Conservation (phyloP, 495 filamentous ascomycete genomes). For the Penicillium lagena region DNA sequence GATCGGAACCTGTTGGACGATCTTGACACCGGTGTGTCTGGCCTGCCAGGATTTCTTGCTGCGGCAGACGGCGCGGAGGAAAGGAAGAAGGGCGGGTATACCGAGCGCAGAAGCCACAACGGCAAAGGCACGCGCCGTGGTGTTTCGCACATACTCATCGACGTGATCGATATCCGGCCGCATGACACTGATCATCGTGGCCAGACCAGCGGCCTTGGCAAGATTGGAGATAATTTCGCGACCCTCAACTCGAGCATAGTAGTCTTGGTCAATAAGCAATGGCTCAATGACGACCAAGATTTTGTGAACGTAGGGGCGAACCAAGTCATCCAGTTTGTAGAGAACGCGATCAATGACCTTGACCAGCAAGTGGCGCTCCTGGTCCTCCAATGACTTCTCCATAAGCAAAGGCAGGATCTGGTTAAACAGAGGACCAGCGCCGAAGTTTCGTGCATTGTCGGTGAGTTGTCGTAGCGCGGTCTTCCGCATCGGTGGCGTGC, state of each 20-base stretch:
- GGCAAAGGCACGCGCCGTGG: slow-evolving; percentile 93
- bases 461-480: slow-evolving; percentile 97
- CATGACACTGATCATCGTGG: slow-evolving; percentile 99
- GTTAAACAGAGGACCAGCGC: slow-evolving; percentile 91
- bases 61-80: slow-evolving; percentile 89
- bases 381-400: slow-evolving; percentile 97
- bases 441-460: slow-evolving; percentile 95
- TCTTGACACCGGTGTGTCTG: slow-evolving; percentile 98
- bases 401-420: slow-evolving; percentile 96
- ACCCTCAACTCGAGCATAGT: slow-evolving; percentile 97
- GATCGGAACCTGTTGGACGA: slow-evolving; percentile 99
- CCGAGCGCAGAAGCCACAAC: slow-evolving; percentile 96
- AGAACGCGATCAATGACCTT: slow-evolving; percentile 99
- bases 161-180: slow-evolving; percentile 97
- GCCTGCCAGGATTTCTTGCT: slow-evolving; percentile 99
- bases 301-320: slow-evolving; percentile 95
- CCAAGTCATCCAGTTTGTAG: slow-evolving; percentile 96
- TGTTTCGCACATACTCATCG: slow-evolving; percentile 99
- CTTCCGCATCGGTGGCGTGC: slow-evolving; percentile 98
- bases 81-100: slow-evolving; percentile 90
- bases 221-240: slow-evolving; percentile 98
- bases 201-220: slow-evolving; percentile 91
- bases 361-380: slow-evolving; percentile 96
- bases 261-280: slow-evolving; percentile 97
- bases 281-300: slow-evolving; percentile 99